phyloP scores from a whole-genome alignment of 139 green algal species.

The Chlorella sp. region DNA sequence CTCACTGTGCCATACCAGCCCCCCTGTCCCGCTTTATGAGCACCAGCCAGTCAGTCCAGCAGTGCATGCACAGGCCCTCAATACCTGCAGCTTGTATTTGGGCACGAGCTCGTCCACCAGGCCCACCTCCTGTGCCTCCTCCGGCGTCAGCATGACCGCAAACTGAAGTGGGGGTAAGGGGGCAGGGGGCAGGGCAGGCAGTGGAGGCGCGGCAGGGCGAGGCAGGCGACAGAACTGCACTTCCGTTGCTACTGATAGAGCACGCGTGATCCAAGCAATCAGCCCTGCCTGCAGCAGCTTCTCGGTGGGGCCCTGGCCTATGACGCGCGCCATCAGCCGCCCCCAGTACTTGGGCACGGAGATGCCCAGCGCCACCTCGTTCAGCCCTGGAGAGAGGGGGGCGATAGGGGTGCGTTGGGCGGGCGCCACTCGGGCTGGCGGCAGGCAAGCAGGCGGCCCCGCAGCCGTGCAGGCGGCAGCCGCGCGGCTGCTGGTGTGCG shows the following conservation, averaged over 20 bases:
- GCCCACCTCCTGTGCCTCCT: slow-evolving; percentile 62
- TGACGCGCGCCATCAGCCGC: slow-evolving; percentile 63
- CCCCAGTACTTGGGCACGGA: slow-evolving; percentile 87
- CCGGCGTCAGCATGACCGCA: slow-evolving; percentile 37
- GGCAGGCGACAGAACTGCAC: too few relatives aligned
- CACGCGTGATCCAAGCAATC: not conserved
- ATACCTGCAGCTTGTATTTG: slow-evolving; percentile 50
- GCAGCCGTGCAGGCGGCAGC: not conserved
- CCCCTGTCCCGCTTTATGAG: not conserved
- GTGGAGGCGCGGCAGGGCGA: too few relatives aligned
- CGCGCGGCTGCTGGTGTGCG: not conserved
- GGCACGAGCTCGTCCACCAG: slow-evolving; percentile 76
- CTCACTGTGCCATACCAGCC: not conserved
- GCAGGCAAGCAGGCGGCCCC: not conserved
- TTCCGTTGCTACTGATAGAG: too few relatives aligned
- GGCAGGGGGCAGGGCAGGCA: too few relatives aligned
- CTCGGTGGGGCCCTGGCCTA: slow-evolving; percentile 49
- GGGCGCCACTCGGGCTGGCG: not conserved
- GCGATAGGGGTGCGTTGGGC: not conserved
- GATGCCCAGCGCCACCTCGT: slow-evolving; percentile 87
- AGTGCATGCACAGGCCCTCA: not conserved
- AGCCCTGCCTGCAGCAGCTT: slow-evolving; percentile 52
- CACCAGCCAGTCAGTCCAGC: not conserved
- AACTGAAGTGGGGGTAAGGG: slow-evolving; percentile 29
- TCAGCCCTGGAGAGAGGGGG: slow-evolving; percentile 53